Evolutionary conservation across 331 rosid genomes (phyloP).

Genomic region (Stylosanthes scabra): DNA sequence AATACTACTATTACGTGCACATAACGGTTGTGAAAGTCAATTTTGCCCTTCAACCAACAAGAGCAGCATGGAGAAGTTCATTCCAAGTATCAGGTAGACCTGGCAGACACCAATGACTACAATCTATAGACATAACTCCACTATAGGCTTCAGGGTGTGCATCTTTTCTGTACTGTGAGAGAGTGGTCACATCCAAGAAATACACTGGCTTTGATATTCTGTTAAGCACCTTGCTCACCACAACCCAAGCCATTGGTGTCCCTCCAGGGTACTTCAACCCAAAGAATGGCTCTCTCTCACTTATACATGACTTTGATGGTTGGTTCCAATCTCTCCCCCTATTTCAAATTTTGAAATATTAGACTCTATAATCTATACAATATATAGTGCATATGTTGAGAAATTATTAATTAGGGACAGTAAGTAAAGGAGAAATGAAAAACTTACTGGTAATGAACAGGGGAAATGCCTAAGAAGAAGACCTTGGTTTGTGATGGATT

Average conservation of each 20-base stretch:
- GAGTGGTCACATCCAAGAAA: conserved; percentile 56
- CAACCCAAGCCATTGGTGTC: conserved; percentile 44
- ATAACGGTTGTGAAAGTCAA: too few relatives aligned
- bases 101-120: conserved; percentile 74
- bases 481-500: conserved; percentile 57
- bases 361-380: too few relatives aligned
- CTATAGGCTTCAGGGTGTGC: conserved; percentile 59
- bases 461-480: conserved; percentile 73
- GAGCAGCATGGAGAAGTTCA: conserved; percentile 45
- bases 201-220: conserved; percentile 47
- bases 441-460: conserved; percentile 70
- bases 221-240: conserved; percentile 45
- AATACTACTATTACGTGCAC: too few relatives aligned
- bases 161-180: conserved; percentile 69
- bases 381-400: too few relatives aligned
- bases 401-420: too few relatives aligned
- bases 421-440: background rate
- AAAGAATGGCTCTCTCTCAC: conserved; percentile 56
- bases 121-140: conserved; percentile 53
- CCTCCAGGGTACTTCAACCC: conserved; percentile 48
- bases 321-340: conserved; percentile 47
- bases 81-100: conserved; percentile 72
- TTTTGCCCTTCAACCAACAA: conserved; percentile 60
- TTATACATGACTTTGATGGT: conserved; percentile 53
- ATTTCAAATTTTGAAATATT: too few relatives aligned